These are phyloP conservation scores for Penicillium canariense DNA, from an alignment of 495 filamentous ascomycete species.

Conservation along the genomic window DNA sequence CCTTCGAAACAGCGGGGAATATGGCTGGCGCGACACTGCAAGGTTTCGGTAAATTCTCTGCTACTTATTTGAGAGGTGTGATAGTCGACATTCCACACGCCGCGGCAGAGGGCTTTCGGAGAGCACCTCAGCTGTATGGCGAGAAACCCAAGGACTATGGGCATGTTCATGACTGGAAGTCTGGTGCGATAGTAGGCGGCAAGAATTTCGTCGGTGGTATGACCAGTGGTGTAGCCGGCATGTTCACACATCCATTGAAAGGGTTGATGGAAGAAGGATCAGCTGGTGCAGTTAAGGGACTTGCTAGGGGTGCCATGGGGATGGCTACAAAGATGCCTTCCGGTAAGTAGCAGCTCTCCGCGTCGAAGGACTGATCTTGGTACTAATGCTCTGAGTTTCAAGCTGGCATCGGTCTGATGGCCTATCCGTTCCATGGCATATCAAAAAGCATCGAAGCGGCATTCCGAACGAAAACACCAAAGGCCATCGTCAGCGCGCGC, in stretches of 20 bases:
- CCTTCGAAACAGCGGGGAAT: slow-evolving; percentile 14
- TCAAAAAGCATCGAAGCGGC: slow-evolving; percentile 30
- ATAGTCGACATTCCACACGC: slow-evolving; percentile 69
- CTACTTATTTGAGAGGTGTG: slow-evolving; percentile 28
- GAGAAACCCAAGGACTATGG: slow-evolving; percentile 48
- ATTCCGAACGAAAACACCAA: slow-evolving; percentile 25
- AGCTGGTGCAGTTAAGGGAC: slow-evolving; percentile 59
- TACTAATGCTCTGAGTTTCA: slow-evolving; percentile 4
- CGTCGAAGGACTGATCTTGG: neutral
- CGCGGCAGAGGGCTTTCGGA: slow-evolving; percentile 77
- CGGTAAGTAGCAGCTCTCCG: slow-evolving; percentile 12
- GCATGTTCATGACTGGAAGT: slow-evolving; percentile 35
- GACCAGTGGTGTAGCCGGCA: slow-evolving; percentile 68
- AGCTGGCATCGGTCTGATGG: slow-evolving; percentile 29
- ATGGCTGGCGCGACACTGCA: slow-evolving; percentile 32
- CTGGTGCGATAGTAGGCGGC: slow-evolving; percentile 29
- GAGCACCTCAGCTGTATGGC: slow-evolving; percentile 74
- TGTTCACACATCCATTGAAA: slow-evolving; percentile 62
- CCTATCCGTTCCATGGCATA: slow-evolving; percentile 29
- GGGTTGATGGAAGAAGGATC: slow-evolving; percentile 59
- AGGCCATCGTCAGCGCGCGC: slow-evolving; percentile 22
- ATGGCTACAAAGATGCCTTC: slow-evolving; percentile 61
- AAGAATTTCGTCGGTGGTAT: slow-evolving; percentile 70
- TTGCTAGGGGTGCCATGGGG: slow-evolving; percentile 71
- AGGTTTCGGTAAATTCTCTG: slow-evolving; percentile 34